Conservation (phyloP, 495 filamentous ascomycete species). For the Penicillium cataractarum region DNA sequence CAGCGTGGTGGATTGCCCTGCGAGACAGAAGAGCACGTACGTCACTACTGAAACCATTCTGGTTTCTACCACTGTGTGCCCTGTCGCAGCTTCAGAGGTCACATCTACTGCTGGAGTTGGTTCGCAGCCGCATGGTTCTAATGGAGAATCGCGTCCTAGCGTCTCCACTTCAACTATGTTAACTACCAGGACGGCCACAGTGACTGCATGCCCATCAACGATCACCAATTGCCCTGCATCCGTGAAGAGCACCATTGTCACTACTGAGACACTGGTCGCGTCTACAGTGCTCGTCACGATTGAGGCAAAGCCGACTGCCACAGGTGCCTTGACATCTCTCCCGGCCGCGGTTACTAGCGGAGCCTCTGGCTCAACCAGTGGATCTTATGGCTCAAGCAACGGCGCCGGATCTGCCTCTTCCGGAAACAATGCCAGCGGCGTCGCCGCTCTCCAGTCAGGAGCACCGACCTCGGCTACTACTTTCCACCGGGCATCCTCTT, state of each 20-base stretch:
- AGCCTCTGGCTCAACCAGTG: not conserved
- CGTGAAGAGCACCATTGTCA: conserved; percentile 22
- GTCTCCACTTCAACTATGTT: conserved; percentile 22
- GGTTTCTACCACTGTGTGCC: conserved; percentile 35
- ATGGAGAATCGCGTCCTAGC: conserved; percentile 1
- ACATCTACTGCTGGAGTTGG: conserved; percentile 15
- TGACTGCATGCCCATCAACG: conserved; percentile 27
- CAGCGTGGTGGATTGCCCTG: conserved; percentile 32
- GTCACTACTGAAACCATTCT: conserved; percentile 32
- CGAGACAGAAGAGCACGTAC: conserved; percentile 18
- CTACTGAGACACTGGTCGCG: conserved; percentile 27
- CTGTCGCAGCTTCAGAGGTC: conserved; percentile 15
- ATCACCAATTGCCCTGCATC: conserved; percentile 28
- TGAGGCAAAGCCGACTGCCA: not conserved
- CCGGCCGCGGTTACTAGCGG: not conserved
- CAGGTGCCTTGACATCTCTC: not conserved
- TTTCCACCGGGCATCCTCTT: not conserved
- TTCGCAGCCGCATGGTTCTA: conserved; percentile 10
- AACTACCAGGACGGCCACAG: conserved; percentile 21
- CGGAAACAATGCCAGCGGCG: not conserved
- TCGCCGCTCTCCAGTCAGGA: not conserved
- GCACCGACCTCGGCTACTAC: not conserved
- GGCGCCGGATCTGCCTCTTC: not conserved
- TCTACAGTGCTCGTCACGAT: conserved; percentile 7
- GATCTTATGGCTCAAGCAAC: not conserved